Percentiles rank a stretch among this genome's conserved stretches.
Evolutionary conservation across 2,329 filamentous ascomycete genomes (phyloP).

Genomic region (Talaromyces marneffei): DNA sequence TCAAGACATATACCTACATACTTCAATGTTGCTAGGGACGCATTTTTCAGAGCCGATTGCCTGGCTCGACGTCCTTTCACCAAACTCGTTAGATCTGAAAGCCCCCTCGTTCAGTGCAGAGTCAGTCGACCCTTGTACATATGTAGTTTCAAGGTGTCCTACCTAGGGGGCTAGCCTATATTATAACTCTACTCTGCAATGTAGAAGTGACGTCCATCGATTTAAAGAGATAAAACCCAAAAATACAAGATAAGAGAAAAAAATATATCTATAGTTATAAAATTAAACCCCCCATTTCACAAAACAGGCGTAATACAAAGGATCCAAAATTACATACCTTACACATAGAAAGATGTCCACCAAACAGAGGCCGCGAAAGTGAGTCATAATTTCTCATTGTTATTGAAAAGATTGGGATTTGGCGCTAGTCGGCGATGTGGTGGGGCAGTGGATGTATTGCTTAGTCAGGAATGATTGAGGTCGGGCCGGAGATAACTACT

Average conservation of each 20-base stretch:
- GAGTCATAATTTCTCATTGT: conserved; percentile 16
- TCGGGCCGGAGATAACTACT: neutral
- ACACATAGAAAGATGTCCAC: neutral
- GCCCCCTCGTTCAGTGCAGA: too few relatives aligned
- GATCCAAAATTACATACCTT: neutral
- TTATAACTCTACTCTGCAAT: too few relatives aligned
- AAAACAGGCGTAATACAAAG: neutral
- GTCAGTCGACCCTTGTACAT: too few relatives aligned
- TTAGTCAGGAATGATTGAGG: neutral
- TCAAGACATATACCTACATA: too few relatives aligned
- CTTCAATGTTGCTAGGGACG: too few relatives aligned
- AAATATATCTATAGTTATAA: too few relatives aligned
- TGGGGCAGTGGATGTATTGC: neutral
- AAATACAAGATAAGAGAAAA: conserved; percentile 1
- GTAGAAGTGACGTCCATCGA: neutral
- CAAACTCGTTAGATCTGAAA: too few relatives aligned
- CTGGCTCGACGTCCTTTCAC: too few relatives aligned
- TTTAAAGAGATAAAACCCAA: neutral
- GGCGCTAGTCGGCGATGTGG: neutral
- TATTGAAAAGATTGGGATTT: neutral
- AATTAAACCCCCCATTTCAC: neutral
- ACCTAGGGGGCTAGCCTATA: too few relatives aligned
- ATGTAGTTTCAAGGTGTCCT: too few relatives aligned
- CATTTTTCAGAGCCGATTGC: too few relatives aligned
- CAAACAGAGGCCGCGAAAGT: conserved; percentile 9